phyloP scores from a whole-genome alignment of 1,139 yeast genomes.

The Debaryomyces sp. region DNA sequence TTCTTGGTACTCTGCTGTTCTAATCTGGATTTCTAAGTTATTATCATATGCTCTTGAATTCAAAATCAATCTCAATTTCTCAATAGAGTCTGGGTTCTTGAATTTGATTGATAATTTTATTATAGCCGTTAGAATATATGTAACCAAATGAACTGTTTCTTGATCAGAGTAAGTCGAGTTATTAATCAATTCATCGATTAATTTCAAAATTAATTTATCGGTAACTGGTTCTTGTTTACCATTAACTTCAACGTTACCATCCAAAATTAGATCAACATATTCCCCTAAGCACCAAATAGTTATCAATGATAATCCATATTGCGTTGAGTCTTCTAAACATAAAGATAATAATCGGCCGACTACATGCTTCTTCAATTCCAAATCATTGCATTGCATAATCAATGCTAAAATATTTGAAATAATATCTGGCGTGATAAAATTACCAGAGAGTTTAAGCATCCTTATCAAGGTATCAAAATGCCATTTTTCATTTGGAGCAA shows the following conservation, averaged over 20 bases:
- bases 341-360: constrained; percentile 57
- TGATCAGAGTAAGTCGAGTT: constrained; percentile 39
- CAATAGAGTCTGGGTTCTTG: constrained; percentile 46
- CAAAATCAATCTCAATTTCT: constrained; percentile 66
- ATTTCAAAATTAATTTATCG: constrained; percentile 33
- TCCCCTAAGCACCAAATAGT: constrained; percentile 91
- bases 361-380: constrained; percentile 58
- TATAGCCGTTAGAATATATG: constrained; percentile 73
- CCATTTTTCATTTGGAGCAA: constrained; percentile 80
- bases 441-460: constrained; percentile 75
- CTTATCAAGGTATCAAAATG: constrained; percentile 80
- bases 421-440: constrained; percentile 69
- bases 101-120: constrained; percentile 77
- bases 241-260: constrained; percentile 42
- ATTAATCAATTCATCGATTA: constrained; percentile 32
- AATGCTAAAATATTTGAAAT: constrained; percentile 75
- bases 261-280: constrained; percentile 70
- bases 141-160: constrained; percentile 56
- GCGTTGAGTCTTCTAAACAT: constrained; percentile 54
- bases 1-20: constrained; percentile 79
- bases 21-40: constrained; percentile 80
- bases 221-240: constrained; percentile 30
- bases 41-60: constrained; percentile 58
- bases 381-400: constrained; percentile 62
- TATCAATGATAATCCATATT: constrained; percentile 72